Evolutionary conservation across 148 eudicot genomes (phyloP).

Genomic region (Polygonum aviculare): DNA sequence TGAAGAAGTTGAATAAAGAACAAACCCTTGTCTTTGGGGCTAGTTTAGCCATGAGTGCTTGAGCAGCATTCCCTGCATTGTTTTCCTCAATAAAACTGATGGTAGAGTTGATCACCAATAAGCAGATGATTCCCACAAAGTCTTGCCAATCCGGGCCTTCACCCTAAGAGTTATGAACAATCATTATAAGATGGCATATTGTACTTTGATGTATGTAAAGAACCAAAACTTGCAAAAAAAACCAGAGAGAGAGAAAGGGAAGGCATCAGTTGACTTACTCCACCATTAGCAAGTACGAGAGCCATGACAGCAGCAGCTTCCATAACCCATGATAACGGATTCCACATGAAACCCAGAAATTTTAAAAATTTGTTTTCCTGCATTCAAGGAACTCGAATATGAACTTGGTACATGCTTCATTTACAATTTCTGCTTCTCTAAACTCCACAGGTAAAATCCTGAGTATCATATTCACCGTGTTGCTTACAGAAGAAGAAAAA

Average conservation of each 20-base stretch:
- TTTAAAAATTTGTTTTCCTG: slow-evolving; percentile 73
- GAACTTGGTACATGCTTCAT: neutral
- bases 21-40: slow-evolving; percentile 63
- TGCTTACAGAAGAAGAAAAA: neutral
- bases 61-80: slow-evolving; percentile 76
- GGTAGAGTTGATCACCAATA: slow-evolving; percentile 55
- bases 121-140: slow-evolving; percentile 54
- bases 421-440: neutral
- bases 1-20: neutral
- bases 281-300: slow-evolving; percentile 68
- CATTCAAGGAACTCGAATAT: slow-evolving; percentile 9
- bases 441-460: neutral
- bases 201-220: neutral
- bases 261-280: slow-evolving; percentile 34
- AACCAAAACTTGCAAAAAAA: neutral
- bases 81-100: slow-evolving; percentile 73
- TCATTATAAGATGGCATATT: neutral
- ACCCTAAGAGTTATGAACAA: slow-evolving; percentile 26
- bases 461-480: neutral
- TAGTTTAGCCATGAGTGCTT: slow-evolving; percentile 59
- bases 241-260: neutral
- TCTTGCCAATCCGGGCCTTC: slow-evolving; percentile 78
- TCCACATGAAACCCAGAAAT: slow-evolving; percentile 84
- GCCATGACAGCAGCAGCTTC: slow-evolving; percentile 86
- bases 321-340: slow-evolving; percentile 81